phyloP scores from a whole-genome alignment of 345 rosid genomes.

The Citrus reticulata region DNA sequence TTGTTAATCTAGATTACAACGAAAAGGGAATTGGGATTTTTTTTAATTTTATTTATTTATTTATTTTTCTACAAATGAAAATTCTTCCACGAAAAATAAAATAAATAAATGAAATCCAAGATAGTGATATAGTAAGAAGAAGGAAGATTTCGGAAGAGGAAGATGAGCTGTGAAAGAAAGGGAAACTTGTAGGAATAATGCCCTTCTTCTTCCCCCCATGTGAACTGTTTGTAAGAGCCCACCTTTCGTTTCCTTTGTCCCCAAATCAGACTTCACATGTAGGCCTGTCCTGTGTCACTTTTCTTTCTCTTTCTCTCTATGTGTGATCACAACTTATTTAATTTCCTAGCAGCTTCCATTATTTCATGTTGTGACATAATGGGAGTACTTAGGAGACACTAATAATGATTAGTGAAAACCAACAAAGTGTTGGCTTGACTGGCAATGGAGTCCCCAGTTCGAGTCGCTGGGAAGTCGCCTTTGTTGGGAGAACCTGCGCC shows the following conservation, averaged over 20 bases:
- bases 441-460: no score
- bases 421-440: no score
- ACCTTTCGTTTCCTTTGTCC: conserved; percentile 30
- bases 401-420: conserved; percentile 25
- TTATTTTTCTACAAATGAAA: no score
- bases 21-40: no score
- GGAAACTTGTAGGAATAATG: conserved; percentile 26
- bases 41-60: no score
- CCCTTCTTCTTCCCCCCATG: conserved; percentile 22
- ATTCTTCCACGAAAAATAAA: not conserved
- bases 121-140: not conserved
- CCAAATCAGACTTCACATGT: conserved; percentile 45
- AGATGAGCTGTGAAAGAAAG: conserved; percentile 34
- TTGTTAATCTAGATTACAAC: no score
- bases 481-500: no score
- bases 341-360: conserved; percentile 22
- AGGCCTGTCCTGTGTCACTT: conserved; percentile 4
- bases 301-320: not conserved
- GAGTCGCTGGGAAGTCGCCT: no score
- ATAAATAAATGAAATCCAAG: no score
- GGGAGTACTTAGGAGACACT: conserved; percentile 9
- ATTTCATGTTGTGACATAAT: conserved; percentile 8
- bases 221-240: conserved; percentile 28
- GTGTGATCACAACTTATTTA: not conserved
- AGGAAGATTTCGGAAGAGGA: not conserved